phyloP scores from a whole-genome alignment of 768 basidiomycete species.

The Brasilioporus rufonigricans region DNA sequence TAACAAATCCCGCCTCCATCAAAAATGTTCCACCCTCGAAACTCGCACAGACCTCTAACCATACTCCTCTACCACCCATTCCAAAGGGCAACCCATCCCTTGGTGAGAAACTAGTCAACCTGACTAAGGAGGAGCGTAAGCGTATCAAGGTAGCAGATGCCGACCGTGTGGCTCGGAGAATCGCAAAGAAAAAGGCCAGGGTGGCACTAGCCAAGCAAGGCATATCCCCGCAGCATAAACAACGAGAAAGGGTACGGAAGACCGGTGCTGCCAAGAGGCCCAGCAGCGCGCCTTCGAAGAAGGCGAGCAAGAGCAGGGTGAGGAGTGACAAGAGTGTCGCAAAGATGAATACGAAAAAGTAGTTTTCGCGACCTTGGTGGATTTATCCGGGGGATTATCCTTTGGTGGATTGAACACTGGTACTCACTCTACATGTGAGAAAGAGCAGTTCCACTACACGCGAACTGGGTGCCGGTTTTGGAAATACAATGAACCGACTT shows the following conservation, averaged over 20 bases:
- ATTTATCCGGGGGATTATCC: background rate
- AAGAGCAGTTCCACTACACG: too few species aligned
- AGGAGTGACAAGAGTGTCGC: slow-evolving; percentile 52
- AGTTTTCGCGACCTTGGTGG: background rate
- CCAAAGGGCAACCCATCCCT: slow-evolving; percentile 83
- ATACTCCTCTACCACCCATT: slow-evolving; percentile 15
- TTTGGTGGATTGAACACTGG: background rate
- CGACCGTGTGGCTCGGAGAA: slow-evolving; percentile 75
- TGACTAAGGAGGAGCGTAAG: slow-evolving; percentile 88
- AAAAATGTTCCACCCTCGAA: slow-evolving; percentile 7
- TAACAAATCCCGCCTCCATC: slow-evolving; percentile 39
- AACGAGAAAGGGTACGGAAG: slow-evolving; percentile 50
- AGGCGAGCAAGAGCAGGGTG: slow-evolving; percentile 43
- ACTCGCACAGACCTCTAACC: background rate
- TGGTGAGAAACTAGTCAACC: slow-evolving; percentile 70
- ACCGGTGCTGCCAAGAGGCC: slow-evolving; percentile 24
- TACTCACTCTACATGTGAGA: too few species aligned
- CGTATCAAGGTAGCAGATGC: slow-evolving; percentile 73
- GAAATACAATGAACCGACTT: too few species aligned
- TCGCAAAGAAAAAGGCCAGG: slow-evolving; percentile 88
- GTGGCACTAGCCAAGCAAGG: slow-evolving; percentile 45
- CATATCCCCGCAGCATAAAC: slow-evolving; percentile 38
- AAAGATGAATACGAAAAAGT: slow-evolving; percentile 63
- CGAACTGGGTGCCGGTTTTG: too few species aligned
- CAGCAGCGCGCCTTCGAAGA: slow-evolving; percentile 14